A percentile compares a stretch with the other conserved stretches of the same genome.
Conservation (phyloP, 2,329 filamentous ascomycete species). For the Thelonectria olida region DNA sequence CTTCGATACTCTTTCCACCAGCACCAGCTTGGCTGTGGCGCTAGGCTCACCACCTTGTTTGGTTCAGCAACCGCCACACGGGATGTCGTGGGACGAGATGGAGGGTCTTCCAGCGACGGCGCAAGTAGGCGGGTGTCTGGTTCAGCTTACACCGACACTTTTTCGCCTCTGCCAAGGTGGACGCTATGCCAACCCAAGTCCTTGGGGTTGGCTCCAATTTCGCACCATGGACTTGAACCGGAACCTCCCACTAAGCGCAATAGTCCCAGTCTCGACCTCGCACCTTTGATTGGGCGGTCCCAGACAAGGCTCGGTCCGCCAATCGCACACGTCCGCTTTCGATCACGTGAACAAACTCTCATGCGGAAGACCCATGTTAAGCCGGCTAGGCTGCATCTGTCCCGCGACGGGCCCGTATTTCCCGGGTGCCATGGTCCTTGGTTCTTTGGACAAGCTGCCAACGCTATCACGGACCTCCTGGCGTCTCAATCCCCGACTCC, state of each 20-base stretch:
- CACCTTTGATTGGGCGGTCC: constrained; percentile 37
- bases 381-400: constrained; percentile 45
- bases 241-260: constrained; percentile 24
- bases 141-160: constrained; percentile 35
- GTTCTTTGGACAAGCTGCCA: constrained; percentile 23
- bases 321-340: constrained; percentile 47
- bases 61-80: constrained; percentile 21
- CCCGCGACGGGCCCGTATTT: constrained; percentile 44
- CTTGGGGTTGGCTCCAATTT: constrained; percentile 34
- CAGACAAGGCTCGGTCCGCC: constrained; percentile 49
- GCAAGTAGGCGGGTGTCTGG: not conserved
- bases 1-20: not conserved
- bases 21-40: not conserved
- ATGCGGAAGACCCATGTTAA: constrained; percentile 48
- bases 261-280: constrained; percentile 32
- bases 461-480: constrained; percentile 30
- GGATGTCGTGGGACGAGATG: constrained; percentile 13
- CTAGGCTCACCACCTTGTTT: constrained; percentile 11
- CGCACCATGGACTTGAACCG: constrained; percentile 26
- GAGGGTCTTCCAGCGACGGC: constrained; percentile 2
- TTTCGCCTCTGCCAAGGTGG: constrained; percentile 7
- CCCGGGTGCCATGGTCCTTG: constrained; percentile 30
- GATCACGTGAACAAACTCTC: constrained; percentile 46
- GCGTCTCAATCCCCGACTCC: constrained; percentile 18
- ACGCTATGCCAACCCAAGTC: constrained; percentile 26